Base-by-base conservation (phyloP, 257 asterid species). In the Solanum arcanum region DNA sequence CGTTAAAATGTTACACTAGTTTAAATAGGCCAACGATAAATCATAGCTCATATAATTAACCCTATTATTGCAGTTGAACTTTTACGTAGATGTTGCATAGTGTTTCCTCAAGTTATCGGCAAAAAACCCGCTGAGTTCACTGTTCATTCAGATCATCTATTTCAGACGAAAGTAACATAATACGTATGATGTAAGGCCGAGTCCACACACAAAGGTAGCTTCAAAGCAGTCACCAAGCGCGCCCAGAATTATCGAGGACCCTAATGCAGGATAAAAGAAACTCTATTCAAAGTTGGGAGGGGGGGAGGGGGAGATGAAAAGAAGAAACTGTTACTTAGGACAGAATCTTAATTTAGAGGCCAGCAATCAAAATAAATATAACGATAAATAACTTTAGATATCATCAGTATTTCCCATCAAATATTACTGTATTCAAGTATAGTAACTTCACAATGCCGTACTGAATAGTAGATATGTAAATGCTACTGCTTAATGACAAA, bases 401-500 rank as follows among this genome's bases (percentile, higher is more conserved):
- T 49, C 68, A 29, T 49, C 69, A 12, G 85, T 81, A 31, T 81
- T 49, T 81, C 44, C 69, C 85, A 81, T 29, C 69, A 81, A 81
- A 81, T 49, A 81, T 81, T 27, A 49, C 49, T 81, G 69, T 47
- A 81, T 47, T 49, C 69, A 29, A 49, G 69, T 81, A 81, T 81
- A 81, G 68, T 81, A 47, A 49, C 68, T 49, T 81, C 85, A 81
- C 85, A 81, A 81, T 81, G 85, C 85, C 85, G 29, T 80, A 18
- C 85, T 80, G 44, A 49, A n/a, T 80, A 44, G 68, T 80, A 47
- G 85, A 47, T 47, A 80, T 6, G 85, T 80, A 80, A 47, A 81
- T 81, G 31, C 85, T 81, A 81, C 85, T 81, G 69, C 69, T 81
- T 47, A 49, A 49, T 81, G 85, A 81, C 85, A 81, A 81, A 81